These are phyloP conservation scores for Phaeosphaeria sp. DNA, from an alignment of 2,329 filamentous ascomycete genomes.

Conservation along the genomic window DNA sequence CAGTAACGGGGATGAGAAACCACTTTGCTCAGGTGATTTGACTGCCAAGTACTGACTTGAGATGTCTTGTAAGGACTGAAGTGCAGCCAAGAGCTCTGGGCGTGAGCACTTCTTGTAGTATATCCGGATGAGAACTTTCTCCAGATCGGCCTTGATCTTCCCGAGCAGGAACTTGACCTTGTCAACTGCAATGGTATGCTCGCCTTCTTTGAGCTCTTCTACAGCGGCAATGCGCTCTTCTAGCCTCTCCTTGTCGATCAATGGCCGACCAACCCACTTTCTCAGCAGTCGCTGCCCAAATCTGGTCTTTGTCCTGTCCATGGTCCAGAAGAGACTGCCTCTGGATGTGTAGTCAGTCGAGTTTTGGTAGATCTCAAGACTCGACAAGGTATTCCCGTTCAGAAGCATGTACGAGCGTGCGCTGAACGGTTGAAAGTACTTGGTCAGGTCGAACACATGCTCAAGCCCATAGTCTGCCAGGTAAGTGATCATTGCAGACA, in stretches of 20 bases:
- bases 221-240: slow-evolving; percentile 84
- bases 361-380: slow-evolving; percentile 94
- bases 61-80: slow-evolving; percentile 86
- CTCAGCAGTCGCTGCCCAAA: slow-evolving; percentile 87
- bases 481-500: slow-evolving; percentile 96
- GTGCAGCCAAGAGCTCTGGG: slow-evolving; percentile 81
- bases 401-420: slow-evolving; percentile 94
- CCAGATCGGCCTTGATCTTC: slow-evolving; percentile 79
- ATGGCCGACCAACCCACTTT: slow-evolving; percentile 92
- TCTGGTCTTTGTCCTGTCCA: slow-evolving; percentile 89
- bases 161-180: slow-evolving; percentile 75
- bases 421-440: slow-evolving; percentile 96
- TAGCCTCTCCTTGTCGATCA: slow-evolving; percentile 77
- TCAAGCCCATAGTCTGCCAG: slow-evolving; percentile 90
- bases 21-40: slow-evolving; percentile 68
- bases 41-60: slow-evolving; percentile 76
- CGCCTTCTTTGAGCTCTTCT: slow-evolving; percentile 78
- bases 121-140: slow-evolving; percentile 91
- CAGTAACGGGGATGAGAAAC: slow-evolving; percentile 75
- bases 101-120: slow-evolving; percentile 97
- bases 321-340: slow-evolving; percentile 92
- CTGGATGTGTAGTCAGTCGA: slow-evolving; percentile 84
- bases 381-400: slow-evolving; percentile 92
- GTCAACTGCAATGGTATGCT: slow-evolving; percentile 72
- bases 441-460: slow-evolving; percentile 94